A percentile compares a stretch with the other conserved stretches of the same genome.
Evolutionary conservation across 495 filamentous ascomycete genomes (phyloP).

Genomic region (Endocarpon pusillum): DNA sequence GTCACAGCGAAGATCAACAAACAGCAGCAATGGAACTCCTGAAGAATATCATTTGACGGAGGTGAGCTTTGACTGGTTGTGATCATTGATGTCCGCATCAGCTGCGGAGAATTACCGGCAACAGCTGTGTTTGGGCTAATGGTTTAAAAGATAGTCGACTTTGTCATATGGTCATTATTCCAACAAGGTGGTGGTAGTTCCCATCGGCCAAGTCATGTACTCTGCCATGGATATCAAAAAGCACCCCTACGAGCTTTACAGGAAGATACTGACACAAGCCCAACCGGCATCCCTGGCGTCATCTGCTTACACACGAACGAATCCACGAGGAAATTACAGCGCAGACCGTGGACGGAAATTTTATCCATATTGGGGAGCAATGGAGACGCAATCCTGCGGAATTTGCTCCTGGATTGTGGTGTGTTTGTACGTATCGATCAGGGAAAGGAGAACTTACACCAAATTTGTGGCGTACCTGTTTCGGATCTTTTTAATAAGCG

Average conservation of each 20-base stretch:
- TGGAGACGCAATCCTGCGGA: constrained; percentile 69
- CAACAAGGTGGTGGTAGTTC: constrained; percentile 27
- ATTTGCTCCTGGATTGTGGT: constrained; percentile 60
- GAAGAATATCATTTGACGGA: constrained; percentile 36
- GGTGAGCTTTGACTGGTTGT: constrained; percentile 24
- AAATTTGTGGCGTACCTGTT: constrained; percentile 56
- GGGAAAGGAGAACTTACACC: constrained; percentile 46
- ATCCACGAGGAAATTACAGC: constrained; percentile 52
- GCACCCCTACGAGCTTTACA: constrained; percentile 12
- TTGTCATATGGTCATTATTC: constrained; percentile 62
- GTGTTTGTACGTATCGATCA: constrained; percentile 51
- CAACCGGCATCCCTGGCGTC: constrained; percentile 33
- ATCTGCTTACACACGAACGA: constrained; percentile 44
- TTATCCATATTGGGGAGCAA: constrained; percentile 53
- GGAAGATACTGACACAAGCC: constrained; percentile 13
- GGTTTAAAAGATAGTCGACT: constrained; percentile 57
- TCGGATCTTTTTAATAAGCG: neutral
- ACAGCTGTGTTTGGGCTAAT: constrained; percentile 10
- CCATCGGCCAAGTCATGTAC: constrained; percentile 48
- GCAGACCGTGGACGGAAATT: constrained; percentile 52
- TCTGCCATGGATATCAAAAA: constrained; percentile 60
- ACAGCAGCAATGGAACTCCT: constrained; percentile 21
- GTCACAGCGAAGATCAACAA: constrained; percentile 22
- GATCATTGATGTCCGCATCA: constrained; percentile 1
- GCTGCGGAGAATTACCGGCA: neutral